These are phyloP conservation scores for Lactarius sanguifluus DNA, from an alignment of 768 basidiomycete species.

Conservation along the genomic window DNA sequence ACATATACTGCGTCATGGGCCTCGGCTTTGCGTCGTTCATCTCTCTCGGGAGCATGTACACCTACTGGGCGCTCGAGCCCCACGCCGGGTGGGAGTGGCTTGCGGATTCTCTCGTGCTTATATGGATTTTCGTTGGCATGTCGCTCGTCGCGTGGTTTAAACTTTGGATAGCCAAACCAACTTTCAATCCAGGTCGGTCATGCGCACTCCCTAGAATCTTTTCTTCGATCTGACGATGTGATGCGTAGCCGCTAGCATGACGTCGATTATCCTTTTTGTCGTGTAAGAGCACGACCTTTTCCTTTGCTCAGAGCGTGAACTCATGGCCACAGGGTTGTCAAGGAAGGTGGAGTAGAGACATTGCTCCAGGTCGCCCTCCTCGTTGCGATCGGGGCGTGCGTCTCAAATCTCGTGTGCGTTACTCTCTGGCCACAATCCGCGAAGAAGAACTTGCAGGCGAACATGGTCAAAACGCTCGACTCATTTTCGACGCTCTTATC, in stretches of 20 bases:
- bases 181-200: conserved; percentile 78
- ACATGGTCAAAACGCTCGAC: conserved; percentile 82
- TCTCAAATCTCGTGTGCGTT: conserved; percentile 86
- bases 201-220: not conserved
- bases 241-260: conserved; percentile 76
- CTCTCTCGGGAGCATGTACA: conserved; percentile 70
- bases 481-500: conserved; percentile 86
- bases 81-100: conserved; percentile 69
- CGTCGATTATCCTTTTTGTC: conserved; percentile 76
- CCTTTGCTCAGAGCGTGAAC: not conserved
- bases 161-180: conserved; percentile 84
- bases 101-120: conserved; percentile 69
- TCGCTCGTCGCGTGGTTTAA: conserved; percentile 87
- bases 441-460: conserved; percentile 73
- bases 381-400: conserved; percentile 68
- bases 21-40: conserved; percentile 70
- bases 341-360: conserved; percentile 80
- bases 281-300: conserved; percentile 49
- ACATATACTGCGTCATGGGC: conserved; percentile 72
- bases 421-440: conserved; percentile 84
- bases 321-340: conserved; percentile 58
- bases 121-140: conserved; percentile 85
- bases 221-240: conserved; percentile 4
- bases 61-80: conserved; percentile 78
- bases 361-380: conserved; percentile 75